Evolutionary conservation across 169 alveolate genomes (phyloP).

Genomic region (Cryptosporidium parvum): DNA sequence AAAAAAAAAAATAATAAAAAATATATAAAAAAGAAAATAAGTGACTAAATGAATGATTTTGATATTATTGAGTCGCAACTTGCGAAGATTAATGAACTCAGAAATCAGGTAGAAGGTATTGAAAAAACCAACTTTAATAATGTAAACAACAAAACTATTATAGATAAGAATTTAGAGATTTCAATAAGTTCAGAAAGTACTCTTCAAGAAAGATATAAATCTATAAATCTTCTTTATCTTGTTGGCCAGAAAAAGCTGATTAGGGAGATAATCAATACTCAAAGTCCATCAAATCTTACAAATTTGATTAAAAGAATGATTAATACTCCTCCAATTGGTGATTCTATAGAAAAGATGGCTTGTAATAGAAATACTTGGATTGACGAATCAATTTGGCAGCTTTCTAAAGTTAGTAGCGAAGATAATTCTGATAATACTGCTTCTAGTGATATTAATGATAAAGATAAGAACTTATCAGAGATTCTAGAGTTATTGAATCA

Average conservation of each 20-base stretch:
- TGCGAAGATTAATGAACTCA: not conserved
- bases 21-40: not conserved
- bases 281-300: not conserved
- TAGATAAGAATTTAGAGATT: conserved; percentile 20
- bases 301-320: conserved; percentile 8
- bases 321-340: conserved; percentile 52
- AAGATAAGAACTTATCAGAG: not conserved
- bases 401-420: conserved; percentile 1
- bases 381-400: conserved; percentile 51
- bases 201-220: conserved; percentile 9
- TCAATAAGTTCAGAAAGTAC: not conserved
- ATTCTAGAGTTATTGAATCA: not conserved
- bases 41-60: conserved; percentile 37
- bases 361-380: conserved; percentile 51
- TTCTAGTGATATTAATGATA: not conserved
- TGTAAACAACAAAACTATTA: conserved; percentile 1
- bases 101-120: conserved; percentile 15
- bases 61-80: conserved; percentile 22
- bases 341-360: conserved; percentile 16
- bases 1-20: not conserved
- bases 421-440: not conserved
- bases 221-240: conserved; percentile 28
- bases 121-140: conserved; percentile 13
- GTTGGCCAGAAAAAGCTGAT: conserved; percentile 40
- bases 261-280: not conserved